These are phyloP conservation scores for Mycena galopus DNA, from an alignment of 768 basidiomycete species.

Conservation along the genomic window DNA sequence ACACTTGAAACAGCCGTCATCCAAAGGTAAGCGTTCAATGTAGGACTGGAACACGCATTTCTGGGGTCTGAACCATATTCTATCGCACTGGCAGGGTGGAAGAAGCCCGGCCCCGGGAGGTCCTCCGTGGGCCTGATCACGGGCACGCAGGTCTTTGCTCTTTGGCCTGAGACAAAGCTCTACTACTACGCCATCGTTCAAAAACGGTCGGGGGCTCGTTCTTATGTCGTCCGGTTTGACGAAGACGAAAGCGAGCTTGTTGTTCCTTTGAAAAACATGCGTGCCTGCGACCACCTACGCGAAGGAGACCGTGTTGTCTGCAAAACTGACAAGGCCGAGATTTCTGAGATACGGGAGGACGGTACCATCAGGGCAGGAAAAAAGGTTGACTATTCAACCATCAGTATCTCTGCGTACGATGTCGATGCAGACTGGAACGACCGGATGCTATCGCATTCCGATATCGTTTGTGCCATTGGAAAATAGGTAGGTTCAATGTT, in stretches of 20 bases:
- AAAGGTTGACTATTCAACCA: background rate
- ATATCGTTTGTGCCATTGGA: background rate
- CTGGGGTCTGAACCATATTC: too few species aligned
- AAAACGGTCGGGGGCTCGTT: background rate
- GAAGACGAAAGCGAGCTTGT: background rate
- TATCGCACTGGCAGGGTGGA: background rate
- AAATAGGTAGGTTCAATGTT: background rate
- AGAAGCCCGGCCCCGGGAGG: constrained; percentile 2
- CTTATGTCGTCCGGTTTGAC: constrained; percentile 7
- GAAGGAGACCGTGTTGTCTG: background rate
- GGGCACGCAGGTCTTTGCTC: constrained; percentile 5
- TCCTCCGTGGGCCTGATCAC: background rate
- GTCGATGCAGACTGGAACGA: constrained; percentile 9
- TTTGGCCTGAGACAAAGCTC: constrained; percentile 1
- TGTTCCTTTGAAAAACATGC: background rate
- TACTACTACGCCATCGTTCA: constrained; percentile 15
- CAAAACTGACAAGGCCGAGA: background rate
- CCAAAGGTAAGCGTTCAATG: background rate
- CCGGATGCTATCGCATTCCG: background rate
- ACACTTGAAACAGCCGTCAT: background rate
- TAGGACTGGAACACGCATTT: too few species aligned
- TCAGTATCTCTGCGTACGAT: background rate
- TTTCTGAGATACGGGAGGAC: background rate
- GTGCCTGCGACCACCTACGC: background rate
- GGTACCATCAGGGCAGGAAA: background rate